These are phyloP conservation scores for Candida jianshihensis DNA, from an alignment of 805 yeast genomes.

Conservation along the genomic window DNA sequence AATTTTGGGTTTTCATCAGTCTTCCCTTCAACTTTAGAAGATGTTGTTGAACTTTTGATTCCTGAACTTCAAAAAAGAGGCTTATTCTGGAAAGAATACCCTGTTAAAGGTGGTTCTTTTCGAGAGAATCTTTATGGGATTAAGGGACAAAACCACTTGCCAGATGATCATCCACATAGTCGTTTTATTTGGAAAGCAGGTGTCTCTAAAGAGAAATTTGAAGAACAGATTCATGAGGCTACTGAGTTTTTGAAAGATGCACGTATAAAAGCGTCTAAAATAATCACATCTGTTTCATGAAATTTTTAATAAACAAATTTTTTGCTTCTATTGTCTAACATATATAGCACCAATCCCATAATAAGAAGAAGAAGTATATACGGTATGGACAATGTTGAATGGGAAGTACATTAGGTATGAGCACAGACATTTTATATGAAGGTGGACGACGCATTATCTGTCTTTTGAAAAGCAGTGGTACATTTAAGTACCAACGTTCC, in stretches of 20 bases:
- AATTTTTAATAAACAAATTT: too few species aligned
- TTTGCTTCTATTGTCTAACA: too few species aligned
- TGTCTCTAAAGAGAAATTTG: conserved; percentile 23
- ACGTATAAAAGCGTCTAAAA: conserved; percentile 4
- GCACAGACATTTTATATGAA: too few species aligned
- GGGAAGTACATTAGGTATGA: too few species aligned
- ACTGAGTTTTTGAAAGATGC: neutral
- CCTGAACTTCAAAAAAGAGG: conserved; percentile 31
- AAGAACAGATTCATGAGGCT: too few species aligned
- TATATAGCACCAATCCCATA: too few species aligned
- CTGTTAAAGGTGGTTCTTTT: conserved; percentile 27
- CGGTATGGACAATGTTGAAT: too few species aligned
- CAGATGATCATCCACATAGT: conserved; percentile 12
- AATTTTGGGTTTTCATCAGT: conserved; percentile 29
- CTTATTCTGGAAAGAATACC: conserved; percentile 28
- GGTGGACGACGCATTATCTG: too few species aligned
- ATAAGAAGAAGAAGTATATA: too few species aligned
- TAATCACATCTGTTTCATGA: too few species aligned
- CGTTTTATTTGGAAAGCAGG: conserved; percentile 19
- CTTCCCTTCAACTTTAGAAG: conserved; percentile 33
- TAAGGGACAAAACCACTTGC: conserved; percentile 12
- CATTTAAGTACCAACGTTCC: too few species aligned
- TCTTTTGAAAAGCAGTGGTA: too few species aligned
- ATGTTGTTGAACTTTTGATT: conserved; percentile 28
- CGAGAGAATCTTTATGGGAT: conserved; percentile 26